Evolutionary conservation across 768 basidiomycete species (phyloP).

Genomic region (Trametes meyenii): DNA sequence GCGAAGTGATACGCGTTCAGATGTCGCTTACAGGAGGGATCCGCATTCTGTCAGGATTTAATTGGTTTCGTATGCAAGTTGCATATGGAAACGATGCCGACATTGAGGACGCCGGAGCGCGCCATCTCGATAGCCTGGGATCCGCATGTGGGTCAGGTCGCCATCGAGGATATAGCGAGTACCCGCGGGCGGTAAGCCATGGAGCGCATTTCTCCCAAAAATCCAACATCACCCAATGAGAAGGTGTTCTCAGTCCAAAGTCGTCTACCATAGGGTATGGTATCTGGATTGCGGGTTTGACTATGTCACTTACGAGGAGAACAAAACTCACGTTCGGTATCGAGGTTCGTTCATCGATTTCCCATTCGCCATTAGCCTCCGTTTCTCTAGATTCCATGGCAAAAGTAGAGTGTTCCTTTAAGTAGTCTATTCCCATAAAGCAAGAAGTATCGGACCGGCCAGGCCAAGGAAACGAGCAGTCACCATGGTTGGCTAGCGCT

Average conservation of each 20-base stretch:
- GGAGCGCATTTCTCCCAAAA: neutral
- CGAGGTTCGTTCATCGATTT: no score
- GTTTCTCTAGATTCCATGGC: no score
- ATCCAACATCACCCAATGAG: neutral
- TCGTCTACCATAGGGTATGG: neutral
- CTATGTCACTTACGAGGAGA: no score
- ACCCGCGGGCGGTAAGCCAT: neutral
- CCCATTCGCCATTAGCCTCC: no score
- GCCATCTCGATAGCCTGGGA: neutral
- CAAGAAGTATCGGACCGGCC: no score
- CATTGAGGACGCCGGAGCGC: neutral
- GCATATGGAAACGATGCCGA: neutral
- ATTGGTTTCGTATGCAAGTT: neutral
- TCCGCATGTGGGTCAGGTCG: neutral
- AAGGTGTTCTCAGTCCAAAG: neutral
- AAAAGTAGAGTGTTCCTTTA: no score
- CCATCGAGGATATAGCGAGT: neutral
- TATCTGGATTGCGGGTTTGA: neutral
- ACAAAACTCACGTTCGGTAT: no score
- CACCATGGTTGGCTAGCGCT: no score
- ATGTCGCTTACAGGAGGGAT: neutral
- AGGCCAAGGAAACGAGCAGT: no score
- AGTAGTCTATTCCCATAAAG: no score
- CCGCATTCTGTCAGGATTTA: neutral
- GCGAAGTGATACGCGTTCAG: neutral